Evolutionary conservation across 495 filamentous ascomycete species (phyloP), one percentile per base, ranked within the genome.

Genomic region (Lophiotrema nucula): DNA sequence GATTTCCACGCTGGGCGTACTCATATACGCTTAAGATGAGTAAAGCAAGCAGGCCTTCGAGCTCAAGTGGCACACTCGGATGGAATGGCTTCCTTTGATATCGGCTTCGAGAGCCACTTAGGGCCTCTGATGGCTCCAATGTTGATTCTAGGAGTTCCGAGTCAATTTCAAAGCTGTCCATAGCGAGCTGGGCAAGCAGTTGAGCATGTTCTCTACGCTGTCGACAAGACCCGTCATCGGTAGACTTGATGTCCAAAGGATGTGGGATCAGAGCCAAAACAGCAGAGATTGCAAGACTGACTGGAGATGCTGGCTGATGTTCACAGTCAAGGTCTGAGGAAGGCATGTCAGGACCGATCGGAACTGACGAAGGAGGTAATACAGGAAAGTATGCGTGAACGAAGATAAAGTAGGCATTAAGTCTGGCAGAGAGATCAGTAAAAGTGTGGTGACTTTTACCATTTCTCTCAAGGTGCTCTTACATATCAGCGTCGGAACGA

Each of bases 351-450:
- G 65, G 63, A 19, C 67, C 69, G 21, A 71, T 70, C 4, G 72
- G 68, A n/a, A 67, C 57, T 35, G 70, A 73, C 28, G 80, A 74
- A 4, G 82, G 77, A 8, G 82, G 80, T 42, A 85, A 60, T 46
- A 85, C 79, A 3, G 82, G 81, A 45, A 85, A 81, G 65, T 80
- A 83, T 16, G 70, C 65, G 67, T 84, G 81, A 38, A 83, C 80
- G 63, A 78, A 83, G 24, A 80, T 77, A 60, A 83, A 84, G 62
- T 83, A 83, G 22, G 80, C 82, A 47, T 79, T 79, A 48, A 84
- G 67, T 64, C 82, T 84, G 56, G 26, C 4, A 0, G 3, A 12
- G n/a, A n/a, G n/a, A n/a, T n/a, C n/a, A n/a, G n/a, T n/a, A n/a
- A n/a, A n/a, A n/a, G n/a, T n/a, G n/a, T n/a, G n/a, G n/a, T n/a